phyloP scores from a whole-genome alignment of 1,284 basidiomycete genomes.

The Ganoderma multipileum region DNA sequence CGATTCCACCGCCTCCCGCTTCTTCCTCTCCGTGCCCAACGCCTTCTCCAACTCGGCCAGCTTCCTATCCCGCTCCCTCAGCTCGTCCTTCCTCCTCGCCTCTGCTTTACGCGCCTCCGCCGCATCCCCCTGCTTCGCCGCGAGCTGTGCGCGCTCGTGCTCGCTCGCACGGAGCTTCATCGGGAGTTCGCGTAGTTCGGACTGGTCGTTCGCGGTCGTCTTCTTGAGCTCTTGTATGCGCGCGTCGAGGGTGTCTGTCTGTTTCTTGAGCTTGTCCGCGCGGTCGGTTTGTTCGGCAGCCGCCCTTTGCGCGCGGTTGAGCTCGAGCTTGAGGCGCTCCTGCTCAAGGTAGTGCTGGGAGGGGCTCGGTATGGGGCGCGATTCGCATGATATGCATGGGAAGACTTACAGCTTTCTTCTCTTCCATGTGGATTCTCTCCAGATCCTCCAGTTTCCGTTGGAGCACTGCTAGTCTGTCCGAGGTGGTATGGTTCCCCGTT shows the following conservation, averaged over 20 bases:
- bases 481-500: slow-evolving; percentile 16
- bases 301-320: slow-evolving; percentile 54
- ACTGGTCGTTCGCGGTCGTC: slow-evolving; percentile 53
- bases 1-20: slow-evolving; percentile 52
- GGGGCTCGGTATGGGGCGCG: neutral
- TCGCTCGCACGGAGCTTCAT: slow-evolving; percentile 66
- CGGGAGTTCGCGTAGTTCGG: slow-evolving; percentile 67
- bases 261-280: slow-evolving; percentile 67
- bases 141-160: slow-evolving; percentile 59
- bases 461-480: slow-evolving; percentile 59
- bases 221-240: slow-evolving; percentile 68
- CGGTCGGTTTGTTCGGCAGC: slow-evolving; percentile 61
- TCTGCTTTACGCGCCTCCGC: slow-evolving; percentile 64
- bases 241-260: slow-evolving; percentile 58
- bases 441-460: slow-evolving; percentile 73
- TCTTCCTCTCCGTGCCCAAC: slow-evolving; percentile 56
- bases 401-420: slow-evolving; percentile 65
- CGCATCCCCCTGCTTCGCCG: slow-evolving; percentile 57
- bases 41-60: slow-evolving; percentile 64
- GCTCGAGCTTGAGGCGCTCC: slow-evolving; percentile 64
- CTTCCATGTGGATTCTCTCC: slow-evolving; percentile 67
- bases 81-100: slow-evolving; percentile 56
- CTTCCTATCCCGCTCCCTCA: slow-evolving; percentile 58
- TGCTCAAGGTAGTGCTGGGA: slow-evolving; percentile 63
- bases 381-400: neutral